These are phyloP conservation scores for Astragalus glycyphyllos DNA, from an alignment of 306 rosid genomes.

Conservation along the genomic window DNA sequence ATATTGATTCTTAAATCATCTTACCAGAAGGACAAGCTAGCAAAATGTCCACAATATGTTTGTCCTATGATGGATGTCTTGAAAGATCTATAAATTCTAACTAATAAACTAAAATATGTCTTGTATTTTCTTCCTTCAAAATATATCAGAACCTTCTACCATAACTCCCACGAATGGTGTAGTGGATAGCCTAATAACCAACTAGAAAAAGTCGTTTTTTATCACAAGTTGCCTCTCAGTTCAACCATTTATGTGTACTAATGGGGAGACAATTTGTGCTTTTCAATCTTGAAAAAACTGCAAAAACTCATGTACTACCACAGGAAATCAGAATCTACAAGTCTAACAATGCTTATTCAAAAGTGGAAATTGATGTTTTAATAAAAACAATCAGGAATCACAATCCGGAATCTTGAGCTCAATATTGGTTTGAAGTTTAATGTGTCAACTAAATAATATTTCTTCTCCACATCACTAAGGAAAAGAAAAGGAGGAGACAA, in stretches of 20 bases:
- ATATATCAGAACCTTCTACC: conserved; percentile 11
- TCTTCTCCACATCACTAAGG: conserved; percentile 3
- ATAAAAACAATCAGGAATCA: neutral
- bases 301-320: neutral
- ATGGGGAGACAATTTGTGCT: neutral
- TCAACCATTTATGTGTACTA: neutral
- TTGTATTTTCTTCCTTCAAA: conserved; percentile 23
- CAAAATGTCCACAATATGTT: conserved; percentile 14
- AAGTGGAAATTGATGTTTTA: conserved; percentile 5
- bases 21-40: conserved; percentile 28
- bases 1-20: conserved; percentile 19
- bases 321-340: neutral
- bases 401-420: conserved; percentile 1
- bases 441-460: conserved; percentile 22
- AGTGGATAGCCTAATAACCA: conserved; percentile 19
- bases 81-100: conserved; percentile 33
- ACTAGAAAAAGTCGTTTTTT: neutral
- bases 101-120: conserved; percentile 1
- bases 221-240: conserved; percentile 28
- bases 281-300: conserved; percentile 7
- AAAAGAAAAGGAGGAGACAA: neutral
- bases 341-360: conserved; percentile 14
- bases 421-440: neutral
- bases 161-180: neutral
- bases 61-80: conserved; percentile 5